A percentile compares a stretch with the other conserved stretches of the same genome.
phyloP scores from a whole-genome alignment of 805 yeast genomes.

The Yarrowia deformans region DNA sequence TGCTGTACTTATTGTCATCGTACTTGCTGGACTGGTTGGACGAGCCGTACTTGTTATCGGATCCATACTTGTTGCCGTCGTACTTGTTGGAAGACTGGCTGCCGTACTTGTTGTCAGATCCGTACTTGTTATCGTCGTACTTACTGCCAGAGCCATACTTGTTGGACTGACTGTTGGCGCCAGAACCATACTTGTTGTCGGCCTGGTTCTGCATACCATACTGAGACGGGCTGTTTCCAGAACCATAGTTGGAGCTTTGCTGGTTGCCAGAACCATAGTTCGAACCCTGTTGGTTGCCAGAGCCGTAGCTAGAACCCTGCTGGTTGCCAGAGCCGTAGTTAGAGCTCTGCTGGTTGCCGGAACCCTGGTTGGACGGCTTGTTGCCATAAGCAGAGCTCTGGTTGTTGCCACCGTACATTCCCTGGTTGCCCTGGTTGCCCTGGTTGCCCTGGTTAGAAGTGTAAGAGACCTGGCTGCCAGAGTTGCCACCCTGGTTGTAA shows the following conservation, averaged over 20 bases:
- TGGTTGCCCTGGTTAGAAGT: neutral
- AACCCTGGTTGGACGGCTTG: neutral
- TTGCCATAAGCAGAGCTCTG: neutral
- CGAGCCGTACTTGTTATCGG: neutral
- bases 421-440: neutral
- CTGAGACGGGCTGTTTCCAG: slow-evolving; percentile 1
- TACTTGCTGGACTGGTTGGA: slow-evolving; percentile 12
- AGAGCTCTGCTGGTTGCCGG: neutral
- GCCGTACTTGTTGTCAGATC: slow-evolving; percentile 1
- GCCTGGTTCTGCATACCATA: slow-evolving; percentile 22
- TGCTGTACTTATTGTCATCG: slow-evolving; percentile 4
- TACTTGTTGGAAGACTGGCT: neutral
- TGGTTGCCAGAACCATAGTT: neutral
- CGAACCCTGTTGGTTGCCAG: neutral
- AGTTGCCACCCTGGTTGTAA: slow-evolving; percentile 1
- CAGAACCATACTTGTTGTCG: slow-evolving; percentile 1
- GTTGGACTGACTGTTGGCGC: neutral
- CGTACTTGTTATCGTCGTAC: neutral
- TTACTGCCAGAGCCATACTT: neutral
- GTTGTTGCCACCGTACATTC: slow-evolving; percentile 7
- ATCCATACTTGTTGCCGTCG: neutral
- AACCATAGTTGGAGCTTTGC: neutral
- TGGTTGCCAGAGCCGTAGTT: neutral
- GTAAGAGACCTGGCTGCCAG: neutral
- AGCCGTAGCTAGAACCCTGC: neutral